Percentiles rank a stretch among this genome's conserved stretches.
Evolutionary conservation across 352 stramenopile species (phyloP).

Genomic region (Pythium grandisporangium): DNA sequence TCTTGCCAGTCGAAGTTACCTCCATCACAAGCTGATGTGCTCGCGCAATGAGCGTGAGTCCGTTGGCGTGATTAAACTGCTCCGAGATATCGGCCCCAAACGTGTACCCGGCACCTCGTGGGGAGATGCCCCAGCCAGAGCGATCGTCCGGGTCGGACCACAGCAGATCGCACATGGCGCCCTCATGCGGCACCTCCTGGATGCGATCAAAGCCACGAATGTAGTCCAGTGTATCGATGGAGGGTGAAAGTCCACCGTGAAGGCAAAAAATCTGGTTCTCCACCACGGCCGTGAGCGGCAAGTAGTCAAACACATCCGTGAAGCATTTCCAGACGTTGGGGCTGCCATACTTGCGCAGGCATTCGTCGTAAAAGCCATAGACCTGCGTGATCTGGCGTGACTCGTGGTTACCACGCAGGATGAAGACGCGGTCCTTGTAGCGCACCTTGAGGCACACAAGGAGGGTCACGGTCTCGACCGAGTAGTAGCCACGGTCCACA

Average conservation of each 20-base stretch:
- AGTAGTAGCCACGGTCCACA: constrained; percentile 98
- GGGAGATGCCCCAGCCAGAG: constrained; percentile 93
- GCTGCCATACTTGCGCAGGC: constrained; percentile 97
- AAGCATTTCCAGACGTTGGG: constrained; percentile 67
- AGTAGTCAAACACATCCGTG: constrained; percentile 92
- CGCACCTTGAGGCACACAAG: constrained; percentile 92
- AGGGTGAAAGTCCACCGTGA: constrained; percentile 84
- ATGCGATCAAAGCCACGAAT: constrained; percentile 91
- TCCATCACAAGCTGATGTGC: constrained; percentile 96
- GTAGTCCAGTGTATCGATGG: constrained; percentile 90
- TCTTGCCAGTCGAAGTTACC: constrained; percentile 30
- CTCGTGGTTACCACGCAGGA: constrained; percentile 93
- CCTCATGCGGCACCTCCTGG: constrained; percentile 95
- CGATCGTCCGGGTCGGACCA: constrained; percentile 96
- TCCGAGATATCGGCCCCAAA: constrained; percentile 90
- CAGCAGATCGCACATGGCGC: constrained; percentile 97
- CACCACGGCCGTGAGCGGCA: constrained; percentile 93
- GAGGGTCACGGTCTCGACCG: constrained; percentile 87
- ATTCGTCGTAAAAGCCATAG: constrained; percentile 99
- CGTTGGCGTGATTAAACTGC: constrained; percentile 94
- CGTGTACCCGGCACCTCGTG: constrained; percentile 87
- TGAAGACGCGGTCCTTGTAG: constrained; percentile 89
- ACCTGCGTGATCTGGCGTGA: constrained; percentile 94
- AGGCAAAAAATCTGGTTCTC: constrained; percentile 90
- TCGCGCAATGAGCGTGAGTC: constrained; percentile 86